Evolutionary conservation across 2,329 filamentous ascomycete genomes (phyloP), one percentile per base, ranked within the genome.

Genomic region (Aspergillus sp.): DNA sequence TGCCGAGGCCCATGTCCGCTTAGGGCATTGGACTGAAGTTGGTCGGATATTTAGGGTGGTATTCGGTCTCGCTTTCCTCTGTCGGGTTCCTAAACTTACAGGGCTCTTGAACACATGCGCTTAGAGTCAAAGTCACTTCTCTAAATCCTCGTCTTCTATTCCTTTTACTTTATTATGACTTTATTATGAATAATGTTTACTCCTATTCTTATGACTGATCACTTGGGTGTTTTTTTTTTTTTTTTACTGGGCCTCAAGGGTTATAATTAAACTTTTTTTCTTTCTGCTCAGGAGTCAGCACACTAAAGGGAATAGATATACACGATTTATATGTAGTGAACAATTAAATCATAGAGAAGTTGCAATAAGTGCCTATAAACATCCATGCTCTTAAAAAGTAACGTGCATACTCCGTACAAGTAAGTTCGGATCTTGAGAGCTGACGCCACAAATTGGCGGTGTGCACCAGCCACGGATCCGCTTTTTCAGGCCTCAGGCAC

Each of bases 41-140:
- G 71, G 71, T 9, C 70, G 77, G 62, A 76, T 80, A 55, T 79
- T 79, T 60, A 70, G 71, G 56, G 73, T 79, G 7, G 52, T 79
- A 51, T 60, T 68, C 12, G 63, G 70, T n/a, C 58, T 73, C 40
- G 74, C 64, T 31, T 62, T 74, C 39, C 52, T 77, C 27, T 73
- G 70, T 58, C 68, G 64, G 55, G 49, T 69, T 35, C 61, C 61
- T 11, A 62, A 68, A 55, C 59, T 72, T 44, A 35, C 70, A 57
- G 64, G 62, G 31, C 58, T 62, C n/a, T 64, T 62, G 50, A 12
- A 56, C 57, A 15, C 45, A 46, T 5, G 56, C 47, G 15, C 21
- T 19, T 55, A 35, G 25, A 35, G 8, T 15, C 46, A 37, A 3
- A 33, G 31, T 15, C 31, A 11, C 15, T 25, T 25, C 23, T 8